These are phyloP conservation scores for Acrocalymma vagum DNA, from an alignment of 2,329 filamentous ascomycete genomes.

Conservation along the genomic window DNA sequence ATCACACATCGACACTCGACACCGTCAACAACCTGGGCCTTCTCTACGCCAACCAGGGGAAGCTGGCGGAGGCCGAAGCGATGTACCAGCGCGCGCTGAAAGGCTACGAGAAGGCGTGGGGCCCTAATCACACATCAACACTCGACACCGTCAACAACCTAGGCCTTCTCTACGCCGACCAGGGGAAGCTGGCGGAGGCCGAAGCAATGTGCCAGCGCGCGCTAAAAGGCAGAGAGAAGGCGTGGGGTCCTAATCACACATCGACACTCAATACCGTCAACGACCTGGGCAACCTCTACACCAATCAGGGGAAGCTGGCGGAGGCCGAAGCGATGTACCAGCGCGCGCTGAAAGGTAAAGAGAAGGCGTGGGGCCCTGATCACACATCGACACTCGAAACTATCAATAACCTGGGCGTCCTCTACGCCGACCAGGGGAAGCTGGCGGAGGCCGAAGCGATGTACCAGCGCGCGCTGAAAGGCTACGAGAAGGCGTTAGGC, in stretches of 20 bases:
- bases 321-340: constrained; percentile 24
- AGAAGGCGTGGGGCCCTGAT: constrained; percentile 18
- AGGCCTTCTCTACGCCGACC: constrained; percentile 22
- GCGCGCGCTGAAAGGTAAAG: constrained; percentile 23
- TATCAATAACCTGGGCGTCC: constrained; percentile 19
- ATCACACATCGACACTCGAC: constrained; percentile 8
- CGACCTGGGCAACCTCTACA: constrained; percentile 4
- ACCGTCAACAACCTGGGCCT: constrained; percentile 20
- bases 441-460: constrained; percentile 24
- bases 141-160: constrained; percentile 27
- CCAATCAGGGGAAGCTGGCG: constrained; percentile 6
- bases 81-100: constrained; percentile 26
- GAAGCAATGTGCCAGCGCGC: constrained; percentile 5
- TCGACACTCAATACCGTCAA: neutral
- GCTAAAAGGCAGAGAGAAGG: constrained; percentile 1
- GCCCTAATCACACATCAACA: constrained; percentile 20
- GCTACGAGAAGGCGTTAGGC: constrained; percentile 16
- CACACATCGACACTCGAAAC: constrained; percentile 20
- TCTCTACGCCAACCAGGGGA: constrained; percentile 27
- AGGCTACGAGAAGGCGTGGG: constrained; percentile 23
- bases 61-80: constrained; percentile 23
- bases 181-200: constrained; percentile 15
- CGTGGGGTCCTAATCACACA: neutral
- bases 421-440: constrained; percentile 21
- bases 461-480: constrained; percentile 25